phyloP scores from a whole-genome alignment of 2,329 filamentous ascomycete genomes.

The Aspergillus intermedius region DNA sequence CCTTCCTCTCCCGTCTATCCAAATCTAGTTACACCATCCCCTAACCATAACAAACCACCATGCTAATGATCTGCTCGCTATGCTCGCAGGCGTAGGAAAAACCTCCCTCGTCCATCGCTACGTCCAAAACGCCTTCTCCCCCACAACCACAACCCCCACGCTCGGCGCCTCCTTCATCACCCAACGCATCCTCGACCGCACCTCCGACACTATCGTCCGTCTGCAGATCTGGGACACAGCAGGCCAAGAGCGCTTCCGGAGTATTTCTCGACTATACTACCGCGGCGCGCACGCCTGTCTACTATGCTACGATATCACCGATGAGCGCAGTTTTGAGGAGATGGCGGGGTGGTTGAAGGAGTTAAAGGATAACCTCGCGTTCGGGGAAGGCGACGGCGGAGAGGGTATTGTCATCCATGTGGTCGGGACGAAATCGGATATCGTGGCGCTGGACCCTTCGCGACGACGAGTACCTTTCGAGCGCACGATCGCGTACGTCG shows the following conservation, averaged over 20 bases:
- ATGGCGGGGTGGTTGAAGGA: constrained; percentile 90
- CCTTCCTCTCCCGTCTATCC: background rate
- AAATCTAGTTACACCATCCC: background rate
- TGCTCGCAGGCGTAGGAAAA: constrained; percentile 43
- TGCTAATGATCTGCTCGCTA: constrained; percentile 1
- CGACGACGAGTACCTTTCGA: constrained; percentile 85
- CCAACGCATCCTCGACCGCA: constrained; percentile 72
- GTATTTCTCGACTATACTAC: constrained; percentile 93
- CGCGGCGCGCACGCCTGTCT: constrained; percentile 90
- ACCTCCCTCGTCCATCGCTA: constrained; percentile 48
- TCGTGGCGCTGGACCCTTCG: constrained; percentile 76
- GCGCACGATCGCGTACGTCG: constrained; percentile 89
- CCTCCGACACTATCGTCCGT: constrained; percentile 80
- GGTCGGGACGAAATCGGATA: constrained; percentile 90
- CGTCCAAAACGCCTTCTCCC: constrained; percentile 39
- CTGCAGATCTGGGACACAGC: constrained; percentile 96
- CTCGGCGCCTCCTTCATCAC: constrained; percentile 74
- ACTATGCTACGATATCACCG: constrained; percentile 90
- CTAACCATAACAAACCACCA: constrained; percentile 1
- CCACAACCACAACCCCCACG: constrained; percentile 52
- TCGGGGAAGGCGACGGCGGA: constrained; percentile 43
- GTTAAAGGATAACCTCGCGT: constrained; percentile 65
- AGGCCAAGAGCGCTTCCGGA: constrained; percentile 90
- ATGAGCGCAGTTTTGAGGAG: constrained; percentile 75
- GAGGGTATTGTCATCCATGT: constrained; percentile 80